A percentile compares a stretch with the other conserved stretches of the same genome.
phyloP scores from a whole-genome alignment of 257 asterid genomes.

The Solanum clarkiae region DNA sequence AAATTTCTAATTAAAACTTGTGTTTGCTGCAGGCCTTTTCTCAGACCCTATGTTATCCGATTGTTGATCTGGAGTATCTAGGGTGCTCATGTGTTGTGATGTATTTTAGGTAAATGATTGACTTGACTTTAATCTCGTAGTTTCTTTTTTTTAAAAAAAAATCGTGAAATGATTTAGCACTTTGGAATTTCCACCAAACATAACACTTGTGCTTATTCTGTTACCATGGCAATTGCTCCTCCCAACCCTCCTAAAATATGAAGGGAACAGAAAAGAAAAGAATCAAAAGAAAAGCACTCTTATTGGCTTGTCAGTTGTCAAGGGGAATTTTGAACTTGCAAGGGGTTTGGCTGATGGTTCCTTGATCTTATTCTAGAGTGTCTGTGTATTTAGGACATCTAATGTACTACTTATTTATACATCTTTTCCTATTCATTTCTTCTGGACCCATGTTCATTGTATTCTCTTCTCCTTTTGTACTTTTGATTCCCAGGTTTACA shows the following conservation, averaged over 20 bases:
- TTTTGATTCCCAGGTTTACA: conserved; percentile 12
- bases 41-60: conserved; percentile 47
- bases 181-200: neutral
- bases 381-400: neutral
- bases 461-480: neutral
- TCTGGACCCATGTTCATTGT: neutral
- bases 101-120: neutral
- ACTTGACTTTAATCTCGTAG: neutral
- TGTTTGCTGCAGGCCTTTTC: conserved; percentile 49
- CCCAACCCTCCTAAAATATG: neutral
- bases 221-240: neutral
- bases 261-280: neutral
- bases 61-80: conserved; percentile 51
- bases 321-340: neutral
- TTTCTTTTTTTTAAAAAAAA: neutral
- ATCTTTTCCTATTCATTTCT: neutral
- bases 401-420: neutral
- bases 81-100: conserved; percentile 53
- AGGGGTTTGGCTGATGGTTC: neutral
- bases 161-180: neutral
- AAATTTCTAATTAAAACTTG: conserved; percentile 38
- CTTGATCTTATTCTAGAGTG: neutral
- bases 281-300: neutral
- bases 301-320: neutral
- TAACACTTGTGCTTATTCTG: neutral